Evolutionary conservation across 495 filamentous ascomycete genomes (phyloP).

Genomic region (Talaromyces wortmannii): DNA sequence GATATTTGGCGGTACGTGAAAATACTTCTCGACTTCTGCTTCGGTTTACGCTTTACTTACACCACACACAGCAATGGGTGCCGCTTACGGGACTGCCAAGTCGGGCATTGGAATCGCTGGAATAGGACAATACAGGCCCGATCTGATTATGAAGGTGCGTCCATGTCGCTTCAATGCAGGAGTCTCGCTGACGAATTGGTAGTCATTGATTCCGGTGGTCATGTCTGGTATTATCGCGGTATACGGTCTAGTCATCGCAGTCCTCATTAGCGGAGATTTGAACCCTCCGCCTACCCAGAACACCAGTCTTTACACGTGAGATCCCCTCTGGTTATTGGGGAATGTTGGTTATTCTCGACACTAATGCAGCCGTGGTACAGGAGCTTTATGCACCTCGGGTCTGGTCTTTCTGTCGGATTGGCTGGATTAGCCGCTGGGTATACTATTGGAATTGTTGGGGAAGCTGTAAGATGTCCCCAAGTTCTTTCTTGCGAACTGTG

Average conservation of each 20-base stretch:
- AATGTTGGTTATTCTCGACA: background rate
- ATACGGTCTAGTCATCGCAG: constrained; percentile 92
- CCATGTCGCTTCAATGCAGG: background rate
- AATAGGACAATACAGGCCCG: constrained; percentile 84
- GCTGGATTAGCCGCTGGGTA: constrained; percentile 95
- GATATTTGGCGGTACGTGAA: constrained; percentile 79
- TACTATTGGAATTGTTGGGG: constrained; percentile 91
- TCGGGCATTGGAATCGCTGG: constrained; percentile 95
- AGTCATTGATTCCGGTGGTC: constrained; percentile 93
- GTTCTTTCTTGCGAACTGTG: background rate
- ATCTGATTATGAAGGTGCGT: constrained; percentile 95
- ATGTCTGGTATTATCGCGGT: constrained; percentile 99
- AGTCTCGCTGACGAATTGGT: background rate
- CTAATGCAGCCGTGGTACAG: constrained; percentile 27
- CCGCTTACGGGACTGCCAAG: constrained; percentile 96
- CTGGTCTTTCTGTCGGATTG: constrained; percentile 86
- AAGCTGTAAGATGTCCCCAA: constrained; percentile 49
- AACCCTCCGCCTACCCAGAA: constrained; percentile 51
- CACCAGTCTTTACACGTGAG: constrained; percentile 81
- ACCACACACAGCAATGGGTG: constrained; percentile 63
- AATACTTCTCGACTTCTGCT: background rate
- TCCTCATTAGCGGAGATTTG: constrained; percentile 85
- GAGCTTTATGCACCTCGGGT: constrained; percentile 88
- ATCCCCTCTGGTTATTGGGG: background rate
- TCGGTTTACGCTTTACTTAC: constrained; percentile 9